phyloP scores from a whole-genome alignment of 2,329 filamentous ascomycete genomes.

The Lecanosticta acicola region DNA sequence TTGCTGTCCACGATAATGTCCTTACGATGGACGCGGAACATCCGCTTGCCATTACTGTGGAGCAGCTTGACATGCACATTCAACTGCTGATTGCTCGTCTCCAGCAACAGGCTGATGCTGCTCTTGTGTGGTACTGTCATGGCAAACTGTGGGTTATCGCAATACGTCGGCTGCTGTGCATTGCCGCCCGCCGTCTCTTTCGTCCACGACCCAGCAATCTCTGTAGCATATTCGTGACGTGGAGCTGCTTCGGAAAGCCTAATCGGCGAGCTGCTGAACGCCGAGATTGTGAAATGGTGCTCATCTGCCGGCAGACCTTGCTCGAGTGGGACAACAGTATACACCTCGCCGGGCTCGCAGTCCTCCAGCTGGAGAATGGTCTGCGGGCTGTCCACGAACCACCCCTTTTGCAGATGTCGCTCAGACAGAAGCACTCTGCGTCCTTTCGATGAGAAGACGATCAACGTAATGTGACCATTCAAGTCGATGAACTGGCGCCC shows the following conservation, averaged over 20 bases:
- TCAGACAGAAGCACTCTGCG: slow-evolving; percentile 69
- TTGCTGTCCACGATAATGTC: slow-evolving; percentile 79
- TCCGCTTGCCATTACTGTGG: slow-evolving; percentile 67
- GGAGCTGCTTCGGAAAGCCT: slow-evolving; percentile 57
- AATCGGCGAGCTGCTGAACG: slow-evolving; percentile 65
- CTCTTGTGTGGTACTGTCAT: slow-evolving; percentile 55
- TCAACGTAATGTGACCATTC: slow-evolving; percentile 80
- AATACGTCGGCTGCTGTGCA: slow-evolving; percentile 67
- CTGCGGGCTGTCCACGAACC: slow-evolving; percentile 92
- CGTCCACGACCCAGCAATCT: slow-evolving; percentile 64
- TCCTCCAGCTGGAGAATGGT: slow-evolving; percentile 74
- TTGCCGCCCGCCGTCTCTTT: slow-evolving; percentile 78
- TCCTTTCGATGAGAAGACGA: slow-evolving; percentile 68
- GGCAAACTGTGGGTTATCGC: slow-evolving; percentile 81
- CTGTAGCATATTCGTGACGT: slow-evolving; percentile 54
- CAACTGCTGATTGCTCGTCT: slow-evolving; percentile 59
- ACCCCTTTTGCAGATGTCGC: slow-evolving; percentile 64
- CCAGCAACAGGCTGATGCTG: slow-evolving; percentile 67
- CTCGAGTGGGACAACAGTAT: slow-evolving; percentile 68
- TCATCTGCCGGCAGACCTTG: slow-evolving; percentile 66
- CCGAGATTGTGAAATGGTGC: slow-evolving; percentile 82
- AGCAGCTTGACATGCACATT: slow-evolving; percentile 81
- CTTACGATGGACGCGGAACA: slow-evolving; percentile 62
- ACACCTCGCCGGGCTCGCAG: slow-evolving; percentile 45
- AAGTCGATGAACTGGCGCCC: slow-evolving; percentile 38